Evolutionary conservation across 441 rosid species (phyloP).

Genomic region (Syzygium syzygioides): DNA sequence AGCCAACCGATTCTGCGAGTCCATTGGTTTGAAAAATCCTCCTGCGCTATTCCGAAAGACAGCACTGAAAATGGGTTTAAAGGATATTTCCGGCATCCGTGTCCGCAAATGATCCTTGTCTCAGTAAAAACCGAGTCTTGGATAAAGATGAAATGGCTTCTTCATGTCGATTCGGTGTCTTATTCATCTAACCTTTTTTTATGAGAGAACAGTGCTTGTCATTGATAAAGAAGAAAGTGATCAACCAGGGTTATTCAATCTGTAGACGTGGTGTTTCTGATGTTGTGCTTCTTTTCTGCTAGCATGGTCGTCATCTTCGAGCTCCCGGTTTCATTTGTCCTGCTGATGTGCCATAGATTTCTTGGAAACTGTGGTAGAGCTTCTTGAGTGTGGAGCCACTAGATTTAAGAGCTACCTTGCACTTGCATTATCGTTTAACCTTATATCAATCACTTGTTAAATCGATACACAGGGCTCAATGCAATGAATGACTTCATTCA

Average conservation of each 20-base stretch:
- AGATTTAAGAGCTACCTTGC: not conserved
- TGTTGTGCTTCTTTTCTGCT: not conserved
- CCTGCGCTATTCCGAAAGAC: slow-evolving; percentile 72
- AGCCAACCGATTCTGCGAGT: slow-evolving; percentile 59
- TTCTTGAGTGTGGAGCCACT: not conserved
- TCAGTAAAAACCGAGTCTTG: not conserved
- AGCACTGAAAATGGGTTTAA: slow-evolving; percentile 87
- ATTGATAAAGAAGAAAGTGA: not conserved
- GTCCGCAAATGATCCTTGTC: slow-evolving; percentile 37
- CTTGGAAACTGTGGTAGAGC: not conserved
- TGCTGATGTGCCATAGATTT: not conserved
- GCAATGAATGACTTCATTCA: not conserved
- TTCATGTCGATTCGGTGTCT: not conserved
- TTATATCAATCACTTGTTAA: not conserved
- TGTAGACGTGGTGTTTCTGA: not conserved
- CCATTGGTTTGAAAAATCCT: slow-evolving; percentile 75
- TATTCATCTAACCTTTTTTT: not conserved
- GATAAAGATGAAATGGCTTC: not conserved
- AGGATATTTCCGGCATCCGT: slow-evolving; percentile 76
- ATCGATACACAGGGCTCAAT: not conserved
- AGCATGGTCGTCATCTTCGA: not conserved
- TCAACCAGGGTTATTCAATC: not conserved
- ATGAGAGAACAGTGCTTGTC: not conserved
- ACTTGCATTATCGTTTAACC: not conserved
- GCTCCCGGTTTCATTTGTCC: not conserved